Evolutionary conservation across 2,329 filamentous ascomycete species (phyloP).

Genomic region (Nothophoma quercina): DNA sequence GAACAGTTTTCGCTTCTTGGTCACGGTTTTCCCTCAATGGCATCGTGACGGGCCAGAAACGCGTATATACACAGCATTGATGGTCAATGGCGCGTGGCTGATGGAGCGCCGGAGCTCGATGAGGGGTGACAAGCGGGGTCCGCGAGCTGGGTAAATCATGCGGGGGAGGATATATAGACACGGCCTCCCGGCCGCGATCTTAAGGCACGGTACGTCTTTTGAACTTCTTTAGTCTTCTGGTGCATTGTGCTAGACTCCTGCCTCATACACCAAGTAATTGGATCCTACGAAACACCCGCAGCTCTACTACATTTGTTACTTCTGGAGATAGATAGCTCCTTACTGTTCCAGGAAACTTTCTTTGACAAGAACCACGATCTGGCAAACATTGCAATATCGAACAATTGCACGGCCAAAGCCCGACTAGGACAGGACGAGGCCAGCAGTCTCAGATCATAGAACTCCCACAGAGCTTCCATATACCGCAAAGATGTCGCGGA

Average conservation of each 20-base stretch:
- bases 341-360: not conserved
- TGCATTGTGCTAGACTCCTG: not conserved
- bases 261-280: not conserved
- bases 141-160: constrained; percentile 15
- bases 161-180: constrained; percentile 18
- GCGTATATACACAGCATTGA: not conserved
- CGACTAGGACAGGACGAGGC: too few species aligned
- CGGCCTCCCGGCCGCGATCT: constrained; percentile 4
- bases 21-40: not conserved
- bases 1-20: not conserved
- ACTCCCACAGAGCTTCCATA: too few species aligned
- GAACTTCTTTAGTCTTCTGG: not conserved
- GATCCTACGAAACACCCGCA: not conserved
- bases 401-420: not conserved
- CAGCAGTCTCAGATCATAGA: not conserved
- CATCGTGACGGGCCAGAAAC: not conserved
- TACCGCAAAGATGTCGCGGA: constrained; percentile 56
- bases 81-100: constrained; percentile 11
- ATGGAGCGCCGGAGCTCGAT: constrained; percentile 10
- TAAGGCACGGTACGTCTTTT: not conserved
- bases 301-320: not conserved
- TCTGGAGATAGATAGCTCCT: not conserved
- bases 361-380: not conserved
- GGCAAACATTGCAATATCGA: not conserved
- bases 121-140: constrained; percentile 21